Percentiles rank a stretch among this genome's conserved stretches.
Evolutionary conservation across 176 grass and related monocot species (phyloP).

Genomic region (Hordeum marinum): DNA sequence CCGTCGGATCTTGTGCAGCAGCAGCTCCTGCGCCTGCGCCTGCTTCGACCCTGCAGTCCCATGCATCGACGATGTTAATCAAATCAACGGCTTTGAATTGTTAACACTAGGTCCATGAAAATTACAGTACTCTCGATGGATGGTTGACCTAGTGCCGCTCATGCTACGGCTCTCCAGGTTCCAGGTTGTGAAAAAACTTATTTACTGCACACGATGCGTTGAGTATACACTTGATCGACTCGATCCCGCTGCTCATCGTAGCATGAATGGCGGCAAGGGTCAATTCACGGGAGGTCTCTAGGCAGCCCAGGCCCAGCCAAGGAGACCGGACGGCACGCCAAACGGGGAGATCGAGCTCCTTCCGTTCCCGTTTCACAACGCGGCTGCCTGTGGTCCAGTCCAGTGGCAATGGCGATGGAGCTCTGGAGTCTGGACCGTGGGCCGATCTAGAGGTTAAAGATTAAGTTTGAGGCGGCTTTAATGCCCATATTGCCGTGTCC

Average conservation of each 20-base stretch:
- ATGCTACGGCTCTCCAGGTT: neutral
- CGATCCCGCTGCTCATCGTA: neutral
- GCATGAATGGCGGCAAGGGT: neutral
- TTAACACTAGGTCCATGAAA: neutral
- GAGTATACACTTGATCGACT: neutral
- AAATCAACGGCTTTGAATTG: neutral
- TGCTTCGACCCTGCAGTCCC: slow-evolving; percentile 42
- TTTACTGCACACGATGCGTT: neutral
- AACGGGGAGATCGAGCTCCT: neutral
- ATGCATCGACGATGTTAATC: neutral
- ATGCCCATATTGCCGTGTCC: neutral
- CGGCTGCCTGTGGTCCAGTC: neutral
- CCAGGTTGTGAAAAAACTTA: neutral
- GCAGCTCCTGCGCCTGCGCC: neutral
- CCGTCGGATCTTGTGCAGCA: slow-evolving; percentile 46
- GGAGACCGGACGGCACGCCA: neutral
- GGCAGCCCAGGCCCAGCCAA: too few relatives aligned
- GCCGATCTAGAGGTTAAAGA: neutral
- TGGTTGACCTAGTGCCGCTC: neutral
- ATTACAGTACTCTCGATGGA: neutral
- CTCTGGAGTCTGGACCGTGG: neutral
- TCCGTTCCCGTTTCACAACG: neutral
- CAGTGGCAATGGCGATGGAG: too few relatives aligned
- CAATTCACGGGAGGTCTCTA: neutral
- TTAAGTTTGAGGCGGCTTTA: neutral